Conservation (phyloP, 31 red algal genomes). For the Porphyra umbilicalis region DNA sequence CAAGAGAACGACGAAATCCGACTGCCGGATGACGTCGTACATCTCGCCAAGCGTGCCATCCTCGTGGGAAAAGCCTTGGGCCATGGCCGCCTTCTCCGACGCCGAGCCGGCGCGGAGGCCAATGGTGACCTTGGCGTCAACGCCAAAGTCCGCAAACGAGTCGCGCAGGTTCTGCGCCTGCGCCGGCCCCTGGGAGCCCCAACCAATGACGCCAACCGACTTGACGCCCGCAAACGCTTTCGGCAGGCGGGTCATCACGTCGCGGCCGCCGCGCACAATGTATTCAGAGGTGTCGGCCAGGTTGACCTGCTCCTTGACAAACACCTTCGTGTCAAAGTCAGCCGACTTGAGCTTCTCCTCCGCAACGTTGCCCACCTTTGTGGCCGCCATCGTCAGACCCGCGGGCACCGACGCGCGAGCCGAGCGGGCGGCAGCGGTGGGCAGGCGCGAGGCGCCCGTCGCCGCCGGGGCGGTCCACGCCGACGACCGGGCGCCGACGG, state of each 20-base stretch:
- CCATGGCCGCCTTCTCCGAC: conserved; percentile 45
- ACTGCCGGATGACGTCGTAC: conserved; percentile 72
- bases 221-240: conserved; percentile 71
- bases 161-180: conserved; percentile 95
- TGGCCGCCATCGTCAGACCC: neutral
- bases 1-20: conserved; percentile 80
- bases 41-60: conserved; percentile 88
- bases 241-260: conserved; percentile 59
- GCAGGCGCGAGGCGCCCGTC: neutral
- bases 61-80: conserved; percentile 75
- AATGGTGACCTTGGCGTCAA: conserved; percentile 65
- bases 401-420: neutral
- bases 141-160: conserved; percentile 66
- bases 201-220: conserved; percentile 90
- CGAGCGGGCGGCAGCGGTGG: neutral
- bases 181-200: conserved; percentile 92
- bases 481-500: neutral
- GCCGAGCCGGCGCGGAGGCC: conserved; percentile 60
- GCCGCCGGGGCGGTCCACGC: neutral
- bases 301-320: conserved; percentile 50
- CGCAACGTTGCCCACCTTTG: conserved; percentile 8
- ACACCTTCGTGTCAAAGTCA: conserved; percentile 69
- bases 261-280: conserved; percentile 88
- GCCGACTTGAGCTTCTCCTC: conserved; percentile 58
- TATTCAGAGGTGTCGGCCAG: conserved; percentile 69